Conservation (phyloP, 768 basidiomycete species). For the Cystofilobasidium bisporidii region DNA sequence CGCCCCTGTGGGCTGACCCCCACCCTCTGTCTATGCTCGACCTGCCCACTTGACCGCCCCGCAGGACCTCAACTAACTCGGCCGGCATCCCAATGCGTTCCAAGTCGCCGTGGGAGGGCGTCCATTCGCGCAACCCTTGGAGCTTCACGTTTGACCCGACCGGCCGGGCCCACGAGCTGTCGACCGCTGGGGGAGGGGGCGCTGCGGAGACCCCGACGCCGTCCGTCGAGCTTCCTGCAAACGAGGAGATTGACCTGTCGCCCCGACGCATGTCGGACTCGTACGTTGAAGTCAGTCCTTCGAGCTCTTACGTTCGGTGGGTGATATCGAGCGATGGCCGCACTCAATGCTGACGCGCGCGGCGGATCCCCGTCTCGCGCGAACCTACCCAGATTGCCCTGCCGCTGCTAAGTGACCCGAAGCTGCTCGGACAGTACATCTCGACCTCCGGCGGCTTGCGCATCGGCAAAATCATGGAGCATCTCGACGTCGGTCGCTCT, state of each 20-base stretch:
- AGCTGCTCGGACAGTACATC: conserved; percentile 14
- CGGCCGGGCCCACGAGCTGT: background rate
- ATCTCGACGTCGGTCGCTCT: conserved; percentile 13
- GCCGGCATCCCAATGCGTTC: conserved; percentile 20
- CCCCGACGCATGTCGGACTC: conserved; percentile 16
- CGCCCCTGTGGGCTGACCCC: no score
- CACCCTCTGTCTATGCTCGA: no score
- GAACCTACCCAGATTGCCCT: conserved; percentile 21
- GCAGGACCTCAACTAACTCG: background rate
- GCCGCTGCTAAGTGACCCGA: conserved; percentile 7
- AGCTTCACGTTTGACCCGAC: conserved; percentile 17
- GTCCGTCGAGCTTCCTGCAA: background rate
- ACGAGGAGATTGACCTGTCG: background rate
- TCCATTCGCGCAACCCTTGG: conserved; percentile 10
- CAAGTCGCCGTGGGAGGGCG: conserved; percentile 15
- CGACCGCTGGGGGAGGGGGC: no score
- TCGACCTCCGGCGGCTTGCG: conserved; percentile 25
- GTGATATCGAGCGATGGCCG: no score
- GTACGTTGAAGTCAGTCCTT: conserved; percentile 19
- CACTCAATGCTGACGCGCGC: no score
- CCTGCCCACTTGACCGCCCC: no score
- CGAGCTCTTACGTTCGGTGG: no score
- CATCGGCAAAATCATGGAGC: conserved; percentile 22
- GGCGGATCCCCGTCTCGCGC: no score
- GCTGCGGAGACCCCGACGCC: background rate